Base-by-base conservation (phyloP, 129 eudicot species). In the Arctium lappa region DNA sequence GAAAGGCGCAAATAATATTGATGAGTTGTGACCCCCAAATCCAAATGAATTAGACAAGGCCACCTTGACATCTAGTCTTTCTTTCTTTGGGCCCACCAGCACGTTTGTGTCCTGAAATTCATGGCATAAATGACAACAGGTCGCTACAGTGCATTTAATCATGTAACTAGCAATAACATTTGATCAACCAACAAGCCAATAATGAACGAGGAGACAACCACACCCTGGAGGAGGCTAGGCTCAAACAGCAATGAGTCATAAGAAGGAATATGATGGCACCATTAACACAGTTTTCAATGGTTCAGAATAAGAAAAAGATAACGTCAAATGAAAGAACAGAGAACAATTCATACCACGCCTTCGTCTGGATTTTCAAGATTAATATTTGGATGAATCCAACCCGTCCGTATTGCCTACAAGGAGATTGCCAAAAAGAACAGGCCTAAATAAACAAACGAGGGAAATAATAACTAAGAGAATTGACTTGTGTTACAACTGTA, bases 381-480 rank as follows among this genome's bases (percentile, higher is more conserved):
- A 77, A 94, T 80, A 87, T 94, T 94, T 86, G 98, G 98, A 86
- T 94, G 97, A 74, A 95, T 74, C 97, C 98, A 95, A 38, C 98
- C 98, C 34, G 98, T 95, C 46, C 91, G 89, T 82, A 95, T 95
- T 69, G 98, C 98, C 98, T 95, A 38, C 88, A 86, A 85, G 82
- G 29, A 73, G 53, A 73, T 71, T n/a, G 77, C 84, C 79, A 78
- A 86, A 75, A 27, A n/a, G 11, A 18, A 53, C 39, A 37, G 32
- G 34, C 62, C 48, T 11, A 18, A 16, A 73, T 60, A 80, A 38
- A 82, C 44, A 48, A 9, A 82, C 8, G 42, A 37, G 6, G 5
- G 12, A 27, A 34, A 31, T 40, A 29, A 46, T 18, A 44, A 10
- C 78, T 40, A 40, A n/a, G n/a, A 42, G 10, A 16, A 22, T 62